Conservation (phyloP, 306 rosid genomes). For the Castanea mollissima region DNA sequence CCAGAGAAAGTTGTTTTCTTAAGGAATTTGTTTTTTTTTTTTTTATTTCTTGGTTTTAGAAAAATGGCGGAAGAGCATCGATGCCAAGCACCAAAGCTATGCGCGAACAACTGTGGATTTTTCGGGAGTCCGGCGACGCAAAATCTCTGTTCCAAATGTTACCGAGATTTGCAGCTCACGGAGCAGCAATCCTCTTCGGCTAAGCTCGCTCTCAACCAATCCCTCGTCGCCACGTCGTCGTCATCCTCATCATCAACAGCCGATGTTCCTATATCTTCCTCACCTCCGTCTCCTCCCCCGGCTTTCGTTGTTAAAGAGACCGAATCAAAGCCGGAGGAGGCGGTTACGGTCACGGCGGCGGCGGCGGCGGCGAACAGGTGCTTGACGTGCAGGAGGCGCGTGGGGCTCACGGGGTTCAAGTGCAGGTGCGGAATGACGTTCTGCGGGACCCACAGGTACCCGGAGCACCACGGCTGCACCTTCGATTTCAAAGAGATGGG, state of each 20-base stretch:
- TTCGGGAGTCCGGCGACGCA: slow-evolving; percentile 68
- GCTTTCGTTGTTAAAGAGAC: not conserved
- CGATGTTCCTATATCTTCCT: not conserved
- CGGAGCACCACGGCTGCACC: slow-evolving; percentile 69
- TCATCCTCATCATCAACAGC: not conserved
- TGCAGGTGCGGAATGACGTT: slow-evolving; percentile 70
- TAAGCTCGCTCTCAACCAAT: slow-evolving; percentile 52
- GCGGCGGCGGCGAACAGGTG: slow-evolving; percentile 49
- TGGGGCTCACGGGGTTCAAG: slow-evolving; percentile 79
- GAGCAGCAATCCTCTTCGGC: slow-evolving; percentile 68
- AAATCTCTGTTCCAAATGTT: slow-evolving; percentile 71
- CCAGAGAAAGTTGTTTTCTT: not conserved
- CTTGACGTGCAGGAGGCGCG: slow-evolving; percentile 68
- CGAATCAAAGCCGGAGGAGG: not conserved
- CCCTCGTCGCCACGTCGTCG: slow-evolving; percentile 32
- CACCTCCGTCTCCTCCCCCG: not conserved
- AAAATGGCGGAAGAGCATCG: slow-evolving; percentile 85
- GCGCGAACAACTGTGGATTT: slow-evolving; percentile 82
- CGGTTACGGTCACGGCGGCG: not conserved
- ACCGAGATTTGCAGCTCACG: slow-evolving; percentile 62
- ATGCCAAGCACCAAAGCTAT: slow-evolving; percentile 71
- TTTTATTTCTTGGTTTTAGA: not conserved
- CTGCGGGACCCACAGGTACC: slow-evolving; percentile 80
- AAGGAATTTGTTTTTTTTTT: not conserved
- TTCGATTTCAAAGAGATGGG: slow-evolving; percentile 78